These are phyloP conservation scores for Heterobasidion occidentale DNA, from an alignment of 1,284 basidiomycete genomes.

Conservation along the genomic window DNA sequence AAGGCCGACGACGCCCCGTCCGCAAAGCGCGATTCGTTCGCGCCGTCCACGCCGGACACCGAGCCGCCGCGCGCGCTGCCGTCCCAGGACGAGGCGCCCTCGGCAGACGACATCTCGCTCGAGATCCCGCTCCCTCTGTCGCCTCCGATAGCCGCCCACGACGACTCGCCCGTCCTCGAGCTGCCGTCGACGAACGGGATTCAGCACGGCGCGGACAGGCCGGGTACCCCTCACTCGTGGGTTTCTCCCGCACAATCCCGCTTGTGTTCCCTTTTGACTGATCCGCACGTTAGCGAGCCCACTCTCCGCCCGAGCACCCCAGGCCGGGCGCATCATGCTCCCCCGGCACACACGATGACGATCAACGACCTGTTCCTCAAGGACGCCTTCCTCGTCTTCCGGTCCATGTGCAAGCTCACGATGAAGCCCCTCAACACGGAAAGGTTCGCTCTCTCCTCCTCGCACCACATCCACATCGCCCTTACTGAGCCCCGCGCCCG, in stretches of 20 bases:
- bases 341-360: slow-evolving; percentile 27
- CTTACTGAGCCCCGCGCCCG: background rate
- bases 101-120: background rate
- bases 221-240: background rate
- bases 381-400: slow-evolving; percentile 94
- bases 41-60: slow-evolving; percentile 22
- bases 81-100: background rate
- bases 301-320: slow-evolving; percentile 10
- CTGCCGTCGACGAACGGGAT: background rate
- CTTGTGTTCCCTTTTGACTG: background rate
- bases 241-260: background rate
- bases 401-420: slow-evolving; percentile 93
- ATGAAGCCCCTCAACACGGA: slow-evolving; percentile 94
- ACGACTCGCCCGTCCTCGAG: background rate
- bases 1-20: background rate
- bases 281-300: slow-evolving; percentile 13
- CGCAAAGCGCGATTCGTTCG: slow-evolving; percentile 17
- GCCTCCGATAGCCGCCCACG: background rate
- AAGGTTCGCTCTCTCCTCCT: slow-evolving; percentile 47
- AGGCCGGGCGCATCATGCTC: slow-evolving; percentile 7
- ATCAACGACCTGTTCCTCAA: slow-evolving; percentile 87
- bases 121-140: background rate
- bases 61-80: slow-evolving; percentile 14
- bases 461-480: background rate
- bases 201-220: too few relatives aligned